Evolutionary conservation across 805 yeast species (phyloP).

Genomic region (Tetrapisispora iriomotensis): DNA sequence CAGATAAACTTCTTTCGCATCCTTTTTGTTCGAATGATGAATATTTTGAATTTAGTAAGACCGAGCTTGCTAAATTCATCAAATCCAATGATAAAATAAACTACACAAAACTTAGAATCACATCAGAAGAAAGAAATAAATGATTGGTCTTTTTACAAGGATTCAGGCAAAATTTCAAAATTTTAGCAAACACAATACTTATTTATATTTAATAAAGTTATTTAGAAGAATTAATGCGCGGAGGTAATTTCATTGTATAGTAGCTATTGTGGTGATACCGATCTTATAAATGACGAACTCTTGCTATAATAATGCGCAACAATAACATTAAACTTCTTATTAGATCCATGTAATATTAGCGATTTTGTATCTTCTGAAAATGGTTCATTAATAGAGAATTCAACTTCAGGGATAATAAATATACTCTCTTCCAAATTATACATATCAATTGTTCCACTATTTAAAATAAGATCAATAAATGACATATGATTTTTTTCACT

Average conservation of each 20-base stretch:
- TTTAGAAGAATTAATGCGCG: neutral
- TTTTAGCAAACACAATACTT: neutral
- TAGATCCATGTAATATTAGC: conserved; percentile 16
- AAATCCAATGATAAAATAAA: conserved; percentile 32
- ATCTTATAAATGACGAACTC: neutral
- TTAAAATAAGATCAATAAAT: conserved; percentile 16
- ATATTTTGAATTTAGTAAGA: conserved; percentile 41
- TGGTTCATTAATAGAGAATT: conserved; percentile 11
- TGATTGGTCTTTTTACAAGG: neutral
- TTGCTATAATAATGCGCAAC: conserved; percentile 13
- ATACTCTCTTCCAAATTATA: conserved; percentile 21
- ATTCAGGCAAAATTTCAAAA: neutral
- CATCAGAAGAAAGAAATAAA: conserved; percentile 13
- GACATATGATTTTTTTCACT: conserved; percentile 2
- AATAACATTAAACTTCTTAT: conserved; percentile 17
- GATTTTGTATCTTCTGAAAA: conserved; percentile 17
- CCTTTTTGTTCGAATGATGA: conserved; percentile 37
- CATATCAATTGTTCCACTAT: conserved; percentile 8
- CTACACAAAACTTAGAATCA: conserved; percentile 22
- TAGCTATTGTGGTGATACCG: no score
- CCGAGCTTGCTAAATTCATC: conserved; percentile 48
- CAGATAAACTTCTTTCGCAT: conserved; percentile 49
- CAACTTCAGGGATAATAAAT: conserved; percentile 20
- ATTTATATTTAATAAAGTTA: neutral
- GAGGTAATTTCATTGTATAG: neutral